phyloP scores from a whole-genome alignment of 2,329 filamentous ascomycete species.

The Alternaria tenuissima region DNA sequence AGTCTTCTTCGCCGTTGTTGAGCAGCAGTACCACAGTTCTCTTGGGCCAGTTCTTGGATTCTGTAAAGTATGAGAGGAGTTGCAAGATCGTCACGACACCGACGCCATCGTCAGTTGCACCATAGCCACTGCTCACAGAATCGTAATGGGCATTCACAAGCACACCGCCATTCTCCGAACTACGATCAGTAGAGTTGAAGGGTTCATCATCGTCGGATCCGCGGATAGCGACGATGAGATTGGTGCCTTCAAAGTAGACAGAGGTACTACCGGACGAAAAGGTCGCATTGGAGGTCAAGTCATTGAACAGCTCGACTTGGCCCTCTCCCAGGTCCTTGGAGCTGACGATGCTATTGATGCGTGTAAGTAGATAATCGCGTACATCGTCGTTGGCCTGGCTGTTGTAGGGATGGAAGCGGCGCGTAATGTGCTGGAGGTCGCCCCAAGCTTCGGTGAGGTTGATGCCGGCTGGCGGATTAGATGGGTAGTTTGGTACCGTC shows the following conservation, averaged over 20 bases:
- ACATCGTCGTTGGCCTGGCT: constrained; percentile 83
- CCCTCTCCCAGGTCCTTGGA: constrained; percentile 57
- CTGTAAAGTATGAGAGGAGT: constrained; percentile 84
- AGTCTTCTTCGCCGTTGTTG: constrained; percentile 97
- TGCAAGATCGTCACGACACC: constrained; percentile 88
- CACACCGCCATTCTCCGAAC: constrained; percentile 73
- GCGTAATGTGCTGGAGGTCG: constrained; percentile 79
- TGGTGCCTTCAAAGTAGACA: constrained; percentile 91
- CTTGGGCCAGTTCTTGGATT: constrained; percentile 72
- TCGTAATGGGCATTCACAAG: constrained; percentile 96
- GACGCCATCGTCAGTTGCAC: constrained; percentile 92
- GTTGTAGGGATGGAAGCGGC: constrained; percentile 86
- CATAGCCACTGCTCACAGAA: constrained; percentile 89
- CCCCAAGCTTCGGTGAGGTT: constrained; percentile 87
- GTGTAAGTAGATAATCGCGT: constrained; percentile 75
- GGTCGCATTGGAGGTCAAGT: constrained; percentile 80
- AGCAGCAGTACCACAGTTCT: constrained; percentile 84
- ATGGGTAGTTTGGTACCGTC: constrained; percentile 73
- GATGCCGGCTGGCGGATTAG: constrained; percentile 66
- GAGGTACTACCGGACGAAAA: constrained; percentile 62
- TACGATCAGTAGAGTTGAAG: constrained; percentile 69
- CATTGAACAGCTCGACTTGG: constrained; percentile 76
- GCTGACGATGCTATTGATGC: constrained; percentile 74
- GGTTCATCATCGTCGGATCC: constrained; percentile 75
- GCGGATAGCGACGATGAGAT: constrained; percentile 89